These are phyloP conservation scores for Saccharomyces paradoxus DNA, from an alignment of 805 yeast genomes.

Conservation along the genomic window DNA sequence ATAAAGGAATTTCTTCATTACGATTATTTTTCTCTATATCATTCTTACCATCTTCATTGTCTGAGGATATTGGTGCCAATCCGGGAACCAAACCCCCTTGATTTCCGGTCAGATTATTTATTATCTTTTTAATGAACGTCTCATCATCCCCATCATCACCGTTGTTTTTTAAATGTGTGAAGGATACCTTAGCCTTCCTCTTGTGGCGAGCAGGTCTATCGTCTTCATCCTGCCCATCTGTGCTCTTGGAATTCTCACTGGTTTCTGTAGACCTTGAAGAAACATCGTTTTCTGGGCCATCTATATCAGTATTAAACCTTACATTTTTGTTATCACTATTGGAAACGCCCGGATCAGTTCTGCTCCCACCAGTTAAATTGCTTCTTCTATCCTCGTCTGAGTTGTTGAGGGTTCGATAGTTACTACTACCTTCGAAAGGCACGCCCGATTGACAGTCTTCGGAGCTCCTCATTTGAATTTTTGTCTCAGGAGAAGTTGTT, in stretches of 20 bases:
- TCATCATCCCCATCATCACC: conserved; percentile 17
- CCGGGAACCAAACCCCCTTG: conserved; percentile 33
- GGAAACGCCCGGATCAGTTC: neutral
- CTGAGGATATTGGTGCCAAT: conserved; percentile 7
- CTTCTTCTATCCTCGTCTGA: neutral
- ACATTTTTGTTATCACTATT: neutral
- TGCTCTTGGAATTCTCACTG: neutral
- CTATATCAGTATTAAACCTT: neutral
- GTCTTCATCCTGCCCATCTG: neutral
- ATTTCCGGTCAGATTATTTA: conserved; percentile 24
- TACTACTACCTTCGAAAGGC: neutral
- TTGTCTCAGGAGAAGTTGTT: neutral
- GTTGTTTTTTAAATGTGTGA: conserved; percentile 6
- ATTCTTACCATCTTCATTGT: conserved; percentile 22
- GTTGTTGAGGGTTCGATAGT: neutral
- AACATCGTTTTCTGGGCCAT: neutral
- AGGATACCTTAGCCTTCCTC: conserved; percentile 1
- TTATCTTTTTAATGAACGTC: conserved; percentile 25
- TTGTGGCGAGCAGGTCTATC: conserved; percentile 1
- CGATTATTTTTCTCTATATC: conserved; percentile 31
- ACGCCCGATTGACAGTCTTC: neutral
- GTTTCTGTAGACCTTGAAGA: neutral
- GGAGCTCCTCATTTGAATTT: neutral
- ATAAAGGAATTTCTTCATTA: conserved; percentile 39
- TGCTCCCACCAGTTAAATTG: neutral